These are phyloP conservation scores for Penicillium desertorum DNA, from an alignment of 495 filamentous ascomycete genomes.

Conservation along the genomic window DNA sequence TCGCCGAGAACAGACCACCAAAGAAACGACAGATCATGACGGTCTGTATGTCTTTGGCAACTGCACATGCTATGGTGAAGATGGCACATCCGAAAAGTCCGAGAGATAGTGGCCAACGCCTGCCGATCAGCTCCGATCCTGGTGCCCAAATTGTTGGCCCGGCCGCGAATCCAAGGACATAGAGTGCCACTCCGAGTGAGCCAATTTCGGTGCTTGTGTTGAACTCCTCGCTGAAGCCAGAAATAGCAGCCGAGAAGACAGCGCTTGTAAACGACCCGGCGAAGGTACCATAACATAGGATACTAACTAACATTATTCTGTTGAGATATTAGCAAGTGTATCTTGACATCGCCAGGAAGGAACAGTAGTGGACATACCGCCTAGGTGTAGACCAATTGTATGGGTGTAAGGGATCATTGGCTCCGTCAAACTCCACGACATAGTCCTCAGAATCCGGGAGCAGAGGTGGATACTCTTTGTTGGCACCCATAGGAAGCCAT, in stretches of 20 bases:
- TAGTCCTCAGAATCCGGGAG: slow-evolving; percentile 50
- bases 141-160: slow-evolving; percentile 62
- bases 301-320: slow-evolving; percentile 10
- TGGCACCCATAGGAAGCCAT: slow-evolving; percentile 35
- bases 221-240: slow-evolving; percentile 43
- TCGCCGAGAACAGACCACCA: slow-evolving; percentile 48
- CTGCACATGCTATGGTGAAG: slow-evolving; percentile 52
- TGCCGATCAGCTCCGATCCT: slow-evolving; percentile 71
- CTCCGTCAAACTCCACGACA: slow-evolving; percentile 50
- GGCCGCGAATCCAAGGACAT: slow-evolving; percentile 50
- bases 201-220: slow-evolving; percentile 47
- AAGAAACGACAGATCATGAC: slow-evolving; percentile 51
- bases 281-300: slow-evolving; percentile 48
- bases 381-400: slow-evolving; percentile 46
- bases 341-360: not conserved
- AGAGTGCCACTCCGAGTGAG: slow-evolving; percentile 50
- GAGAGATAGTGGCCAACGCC: slow-evolving; percentile 48
- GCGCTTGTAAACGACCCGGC: slow-evolving; percentile 48
- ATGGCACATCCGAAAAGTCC: slow-evolving; percentile 51
- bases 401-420: slow-evolving; percentile 31
- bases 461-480: slow-evolving; percentile 42
- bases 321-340: not conserved
- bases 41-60: slow-evolving; percentile 57
- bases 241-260: slow-evolving; percentile 51
- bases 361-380: slow-evolving; percentile 20